Base-by-base conservation (phyloP, 2,329 filamentous ascomycete species). In the Xylariomycetidae sp. region DNA sequence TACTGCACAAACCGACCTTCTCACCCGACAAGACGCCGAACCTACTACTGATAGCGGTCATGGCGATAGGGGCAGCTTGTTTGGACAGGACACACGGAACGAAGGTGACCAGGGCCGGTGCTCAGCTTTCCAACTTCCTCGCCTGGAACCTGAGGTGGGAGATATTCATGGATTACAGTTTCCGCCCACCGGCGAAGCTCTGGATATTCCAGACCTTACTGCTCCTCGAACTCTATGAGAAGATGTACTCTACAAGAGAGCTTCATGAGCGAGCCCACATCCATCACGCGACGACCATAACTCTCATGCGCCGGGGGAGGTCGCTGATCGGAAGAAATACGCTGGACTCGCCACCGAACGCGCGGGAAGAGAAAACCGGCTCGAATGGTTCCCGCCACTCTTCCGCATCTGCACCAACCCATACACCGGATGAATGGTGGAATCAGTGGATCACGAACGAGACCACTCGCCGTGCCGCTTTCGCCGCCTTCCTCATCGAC, bases 101-200 rank as follows among this genome's bases (percentile, higher is more conserved):
- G 17, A 77, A 83, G 35, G 69, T 85, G 3, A 88, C 84, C 5
- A 77, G 84, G 50, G 77, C 80, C 12, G 87, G 85, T n/a, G 81
- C 86, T 1, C 80, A 89, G 45, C 66, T 97, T 15, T 87, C 89
- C 16, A 90, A 89, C 56, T 95, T 97, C 51, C 64, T 96, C 20
- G 88, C 88, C 1, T 92, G 86, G 80, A 87, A 96, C 61, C 66
- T 96, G n/a, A 77, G 92, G 35, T 96, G 89, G 87, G 86, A 94
- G 57, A 85, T 96, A 23, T 96, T 97, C 56, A 92, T 89, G 72
- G 85, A 96, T 54, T 72, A 76, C 11, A 87, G 89, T 59, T 96
- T 94, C 62, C 74, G 87, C 13, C 89, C 92, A 2, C 90, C 92
- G 0, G 90, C 90, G 7, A 95, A 94, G 61, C 65, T 98, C 6